These are phyloP conservation scores for Pseudomonodictys pantanalensis DNA, from an alignment of 495 filamentous ascomycete genomes.

Conservation along the genomic window DNA sequence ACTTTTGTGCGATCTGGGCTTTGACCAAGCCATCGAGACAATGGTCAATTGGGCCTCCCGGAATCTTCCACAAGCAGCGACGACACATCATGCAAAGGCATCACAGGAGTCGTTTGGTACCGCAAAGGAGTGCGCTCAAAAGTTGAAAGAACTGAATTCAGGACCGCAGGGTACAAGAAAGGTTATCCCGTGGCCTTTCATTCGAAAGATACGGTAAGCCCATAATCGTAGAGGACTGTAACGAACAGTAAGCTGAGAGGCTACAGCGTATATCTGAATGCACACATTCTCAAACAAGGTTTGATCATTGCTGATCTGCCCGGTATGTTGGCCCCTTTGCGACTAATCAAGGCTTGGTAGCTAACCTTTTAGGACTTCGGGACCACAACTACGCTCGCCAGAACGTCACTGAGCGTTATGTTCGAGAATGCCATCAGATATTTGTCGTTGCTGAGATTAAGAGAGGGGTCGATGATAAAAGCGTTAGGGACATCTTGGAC, in stretches of 20 bases:
- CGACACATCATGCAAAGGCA: neutral
- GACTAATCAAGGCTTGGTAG: neutral
- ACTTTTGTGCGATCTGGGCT: constrained; percentile 7
- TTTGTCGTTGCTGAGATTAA: constrained; percentile 40
- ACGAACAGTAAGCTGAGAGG: constrained; percentile 3
- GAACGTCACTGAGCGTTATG: constrained; percentile 43
- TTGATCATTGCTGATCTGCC: constrained; percentile 45
- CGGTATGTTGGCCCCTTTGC: constrained; percentile 21
- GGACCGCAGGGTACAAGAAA: constrained; percentile 14
- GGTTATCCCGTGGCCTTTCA: constrained; percentile 40
- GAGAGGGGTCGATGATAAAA: constrained; percentile 38
- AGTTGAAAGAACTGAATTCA: constrained; percentile 39
- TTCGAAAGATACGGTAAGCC: constrained; percentile 42
- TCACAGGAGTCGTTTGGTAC: neutral
- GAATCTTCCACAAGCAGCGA: constrained; percentile 1
- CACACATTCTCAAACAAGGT: constrained; percentile 42
- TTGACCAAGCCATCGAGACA: constrained; percentile 26
- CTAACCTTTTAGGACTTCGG: constrained; percentile 32
- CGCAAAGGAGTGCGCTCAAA: constrained; percentile 30
- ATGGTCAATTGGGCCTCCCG: constrained; percentile 17
- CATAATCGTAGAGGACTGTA: no score
- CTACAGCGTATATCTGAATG: constrained; percentile 39
- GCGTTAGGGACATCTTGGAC: constrained; percentile 39
- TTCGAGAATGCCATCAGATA: constrained; percentile 43
- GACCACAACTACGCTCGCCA: constrained; percentile 43